These are phyloP conservation scores for Ammopiptanthus mongolicus DNA, from an alignment of 306 rosid genomes.

Conservation along the genomic window DNA sequence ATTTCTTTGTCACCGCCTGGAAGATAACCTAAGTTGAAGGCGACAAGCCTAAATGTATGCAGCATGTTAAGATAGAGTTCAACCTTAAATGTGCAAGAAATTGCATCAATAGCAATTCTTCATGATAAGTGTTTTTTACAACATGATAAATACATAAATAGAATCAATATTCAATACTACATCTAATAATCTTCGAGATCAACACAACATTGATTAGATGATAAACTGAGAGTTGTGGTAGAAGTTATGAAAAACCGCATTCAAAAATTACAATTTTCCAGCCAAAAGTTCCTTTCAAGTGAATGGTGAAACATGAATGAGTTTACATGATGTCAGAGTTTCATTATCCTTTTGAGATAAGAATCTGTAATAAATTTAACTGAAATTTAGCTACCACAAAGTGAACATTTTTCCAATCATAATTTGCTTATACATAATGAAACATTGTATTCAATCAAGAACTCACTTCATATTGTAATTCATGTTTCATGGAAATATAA, in stretches of 20 bases:
- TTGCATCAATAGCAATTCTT: background rate
- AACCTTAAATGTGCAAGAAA: background rate
- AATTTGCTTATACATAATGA: too few relatives aligned
- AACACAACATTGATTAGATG: background rate
- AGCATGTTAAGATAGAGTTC: conserved; percentile 15
- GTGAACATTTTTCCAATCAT: too few relatives aligned
- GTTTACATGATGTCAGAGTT: background rate
- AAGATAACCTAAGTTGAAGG: conserved; percentile 90
- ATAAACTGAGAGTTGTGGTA: background rate
- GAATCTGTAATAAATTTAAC: too few relatives aligned
- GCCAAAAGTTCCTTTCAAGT: background rate
- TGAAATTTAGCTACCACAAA: too few relatives aligned
- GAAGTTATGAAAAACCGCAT: background rate
- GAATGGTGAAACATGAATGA: background rate
- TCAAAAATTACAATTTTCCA: background rate
- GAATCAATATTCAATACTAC: background rate
- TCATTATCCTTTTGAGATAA: background rate
- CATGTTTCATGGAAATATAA: background rate
- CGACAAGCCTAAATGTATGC: conserved; percentile 67
- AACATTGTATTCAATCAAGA: too few relatives aligned
- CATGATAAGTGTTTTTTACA: background rate
- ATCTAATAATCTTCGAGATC: background rate
- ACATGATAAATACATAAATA: background rate
- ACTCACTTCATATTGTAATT: too few relatives aligned
- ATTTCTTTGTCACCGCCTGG: conserved; percentile 87